These are phyloP conservation scores for Lodderomyces pseudojiufengensis DNA, from an alignment of 1,139 yeast genomes.

Conservation along the genomic window DNA sequence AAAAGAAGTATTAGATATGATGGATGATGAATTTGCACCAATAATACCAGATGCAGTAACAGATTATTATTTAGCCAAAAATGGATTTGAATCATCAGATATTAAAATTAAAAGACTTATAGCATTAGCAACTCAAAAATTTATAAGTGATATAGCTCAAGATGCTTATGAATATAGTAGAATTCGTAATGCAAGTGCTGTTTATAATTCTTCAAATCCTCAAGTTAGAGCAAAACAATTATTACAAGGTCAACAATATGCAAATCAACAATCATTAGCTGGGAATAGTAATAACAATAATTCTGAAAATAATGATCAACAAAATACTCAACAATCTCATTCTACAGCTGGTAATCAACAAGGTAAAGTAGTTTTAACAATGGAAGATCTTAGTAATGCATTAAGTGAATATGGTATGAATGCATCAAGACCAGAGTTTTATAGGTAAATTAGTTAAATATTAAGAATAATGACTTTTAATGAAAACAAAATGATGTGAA, in stretches of 20 bases:
- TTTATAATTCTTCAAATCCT: conserved; percentile 79
- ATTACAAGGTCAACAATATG: conserved; percentile 63
- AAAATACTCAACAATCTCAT: conserved; percentile 30
- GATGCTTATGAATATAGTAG: conserved; percentile 96
- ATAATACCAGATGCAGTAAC: conserved; percentile 98
- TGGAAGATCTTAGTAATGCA: conserved; percentile 87
- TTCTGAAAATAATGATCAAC: conserved; percentile 32
- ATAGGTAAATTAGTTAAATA: conserved; percentile 27
- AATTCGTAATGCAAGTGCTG: conserved; percentile 80
- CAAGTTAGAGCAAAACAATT: conserved; percentile 81
- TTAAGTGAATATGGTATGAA: conserved; percentile 90
- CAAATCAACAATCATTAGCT: conserved; percentile 42
- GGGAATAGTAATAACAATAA: conserved; percentile 37
- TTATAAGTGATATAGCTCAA: conserved; percentile 88
- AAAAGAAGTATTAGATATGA: conserved; percentile 77
- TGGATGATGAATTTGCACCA: conserved; percentile 90
- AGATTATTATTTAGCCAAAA: conserved; percentile 82
- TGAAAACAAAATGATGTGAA: neutral
- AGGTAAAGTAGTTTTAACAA: conserved; percentile 76
- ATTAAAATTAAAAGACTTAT: conserved; percentile 75
- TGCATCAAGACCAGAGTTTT: conserved; percentile 88
- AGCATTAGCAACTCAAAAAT: conserved; percentile 94
- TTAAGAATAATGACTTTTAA: no score
- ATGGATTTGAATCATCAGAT: conserved; percentile 85
- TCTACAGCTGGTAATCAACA: conserved; percentile 56